Conservation (phyloP, 371 early-diverging fungal species). For the Lichtheimia ornata region DNA sequence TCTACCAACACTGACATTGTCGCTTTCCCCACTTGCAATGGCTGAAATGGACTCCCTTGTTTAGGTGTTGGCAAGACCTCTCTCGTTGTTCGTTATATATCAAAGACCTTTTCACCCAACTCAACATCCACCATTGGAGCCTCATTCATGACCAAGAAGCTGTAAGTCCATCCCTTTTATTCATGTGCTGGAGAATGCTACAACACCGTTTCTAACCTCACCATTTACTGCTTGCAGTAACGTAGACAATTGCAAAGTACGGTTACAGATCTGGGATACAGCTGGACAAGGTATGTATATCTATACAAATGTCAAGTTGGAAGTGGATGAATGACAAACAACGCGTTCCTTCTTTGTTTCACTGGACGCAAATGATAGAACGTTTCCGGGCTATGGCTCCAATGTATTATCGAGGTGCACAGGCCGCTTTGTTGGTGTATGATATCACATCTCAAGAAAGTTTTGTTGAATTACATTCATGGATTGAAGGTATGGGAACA, state of each 20-base stretch:
- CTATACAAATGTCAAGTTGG: slow-evolving; percentile 8
- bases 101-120: slow-evolving; percentile 76
- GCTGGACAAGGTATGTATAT: slow-evolving; percentile 62
- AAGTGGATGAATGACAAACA: no score
- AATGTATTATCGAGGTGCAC: slow-evolving; percentile 81
- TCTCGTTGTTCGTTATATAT: slow-evolving; percentile 78
- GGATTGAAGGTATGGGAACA: slow-evolving; percentile 24
- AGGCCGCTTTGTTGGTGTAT: slow-evolving; percentile 69
- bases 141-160: slow-evolving; percentile 78
- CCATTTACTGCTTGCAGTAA: slow-evolving; percentile 37
- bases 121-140: slow-evolving; percentile 84
- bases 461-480: slow-evolving; percentile 26
- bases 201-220: neutral
- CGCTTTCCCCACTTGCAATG: neutral
- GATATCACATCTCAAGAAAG: slow-evolving; percentile 38
- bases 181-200: neutral
- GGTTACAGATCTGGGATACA: slow-evolving; percentile 74
- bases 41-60: neutral
- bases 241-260: slow-evolving; percentile 68
- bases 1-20: neutral
- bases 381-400: slow-evolving; percentile 73
- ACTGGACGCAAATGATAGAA: slow-evolving; percentile 28
- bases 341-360: neutral
- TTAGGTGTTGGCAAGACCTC: slow-evolving; percentile 84
- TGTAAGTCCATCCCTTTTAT: slow-evolving; percentile 41